These are phyloP conservation scores for Trichoderma asperellum DNA, from an alignment of 2,329 filamentous ascomycete species.

Conservation along the genomic window DNA sequence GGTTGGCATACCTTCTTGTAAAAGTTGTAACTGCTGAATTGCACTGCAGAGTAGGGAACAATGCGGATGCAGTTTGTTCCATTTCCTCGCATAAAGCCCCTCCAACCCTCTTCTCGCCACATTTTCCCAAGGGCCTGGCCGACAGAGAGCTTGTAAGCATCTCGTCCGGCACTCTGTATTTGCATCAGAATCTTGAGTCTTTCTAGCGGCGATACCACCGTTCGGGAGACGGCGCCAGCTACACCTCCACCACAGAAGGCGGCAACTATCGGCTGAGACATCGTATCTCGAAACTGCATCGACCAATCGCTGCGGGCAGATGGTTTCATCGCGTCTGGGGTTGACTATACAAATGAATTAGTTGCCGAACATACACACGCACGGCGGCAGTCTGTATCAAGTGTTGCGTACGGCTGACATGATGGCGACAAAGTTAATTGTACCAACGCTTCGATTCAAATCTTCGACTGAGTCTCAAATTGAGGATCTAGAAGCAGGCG, in stretches of 20 bases:
- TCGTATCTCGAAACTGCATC: constrained; percentile 49
- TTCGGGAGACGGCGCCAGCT: constrained; percentile 94
- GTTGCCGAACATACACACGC: neutral
- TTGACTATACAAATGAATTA: constrained; percentile 33
- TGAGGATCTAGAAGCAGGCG: constrained; percentile 31
- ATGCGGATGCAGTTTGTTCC: constrained; percentile 98
- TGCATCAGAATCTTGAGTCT: constrained; percentile 98
- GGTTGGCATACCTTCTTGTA: constrained; percentile 75
- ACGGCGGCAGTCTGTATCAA: neutral
- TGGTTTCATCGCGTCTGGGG: constrained; percentile 36
- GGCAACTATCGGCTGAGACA: constrained; percentile 84
- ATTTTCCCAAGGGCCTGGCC: constrained; percentile 89
- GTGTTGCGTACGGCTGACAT: constrained; percentile 41
- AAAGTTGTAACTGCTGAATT: constrained; percentile 97
- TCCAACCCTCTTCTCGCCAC: constrained; percentile 96
- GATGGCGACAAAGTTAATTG: constrained; percentile 25
- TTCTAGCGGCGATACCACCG: constrained; percentile 94
- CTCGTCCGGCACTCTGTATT: constrained; percentile 85
- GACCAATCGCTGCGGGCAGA: constrained; percentile 36
- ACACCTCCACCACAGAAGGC: constrained; percentile 94
- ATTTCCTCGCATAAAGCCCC: constrained; percentile 96
- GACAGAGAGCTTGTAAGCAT: constrained; percentile 92
- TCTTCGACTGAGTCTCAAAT: constrained; percentile 28
- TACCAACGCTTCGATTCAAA: constrained; percentile 32
- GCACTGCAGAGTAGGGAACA: constrained; percentile 95